phyloP scores from a whole-genome alignment of 108 stramenopile species.

The Fragilaria crotonensis region DNA sequence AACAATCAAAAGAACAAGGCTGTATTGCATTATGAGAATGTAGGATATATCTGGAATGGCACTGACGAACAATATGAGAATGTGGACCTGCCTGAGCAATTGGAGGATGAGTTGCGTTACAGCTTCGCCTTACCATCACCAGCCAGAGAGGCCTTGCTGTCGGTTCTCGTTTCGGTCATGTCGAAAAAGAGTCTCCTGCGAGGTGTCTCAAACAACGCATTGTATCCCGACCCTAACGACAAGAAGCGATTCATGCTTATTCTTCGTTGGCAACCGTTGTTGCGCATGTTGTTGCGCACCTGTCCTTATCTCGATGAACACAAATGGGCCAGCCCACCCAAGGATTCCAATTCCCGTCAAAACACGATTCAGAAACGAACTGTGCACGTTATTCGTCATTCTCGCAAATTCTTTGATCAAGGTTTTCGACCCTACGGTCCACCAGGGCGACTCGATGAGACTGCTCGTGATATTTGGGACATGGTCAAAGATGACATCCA shows the following conservation, averaged over 20 bases:
- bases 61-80: constrained; percentile 10
- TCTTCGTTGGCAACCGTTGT: constrained; percentile 56
- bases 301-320: constrained; percentile 81
- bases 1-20: constrained; percentile 13
- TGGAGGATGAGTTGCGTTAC: constrained; percentile 34
- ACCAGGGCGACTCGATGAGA: constrained; percentile 22
- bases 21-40: constrained; percentile 43
- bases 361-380: constrained; percentile 55
- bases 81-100: constrained; percentile 4
- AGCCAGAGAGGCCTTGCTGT: constrained; percentile 60
- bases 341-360: constrained; percentile 44
- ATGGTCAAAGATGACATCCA: constrained; percentile 55
- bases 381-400: constrained; percentile 66
- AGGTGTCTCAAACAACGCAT: constrained; percentile 63
- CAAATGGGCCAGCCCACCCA: constrained; percentile 44
- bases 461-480: constrained; percentile 62
- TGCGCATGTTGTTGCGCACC: constrained; percentile 69
- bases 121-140: constrained; percentile 71
- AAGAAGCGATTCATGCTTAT: constrained; percentile 44
- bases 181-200: constrained; percentile 67
- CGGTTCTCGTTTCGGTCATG: constrained; percentile 48
- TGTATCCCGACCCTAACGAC: constrained; percentile 17
- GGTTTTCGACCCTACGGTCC: constrained; percentile 38
- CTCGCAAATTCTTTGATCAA: constrained; percentile 77
- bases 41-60: constrained; percentile 35